Evolutionary conservation across 164 flowering plant species (phyloP).

Genomic region (Protea cynaroides): DNA sequence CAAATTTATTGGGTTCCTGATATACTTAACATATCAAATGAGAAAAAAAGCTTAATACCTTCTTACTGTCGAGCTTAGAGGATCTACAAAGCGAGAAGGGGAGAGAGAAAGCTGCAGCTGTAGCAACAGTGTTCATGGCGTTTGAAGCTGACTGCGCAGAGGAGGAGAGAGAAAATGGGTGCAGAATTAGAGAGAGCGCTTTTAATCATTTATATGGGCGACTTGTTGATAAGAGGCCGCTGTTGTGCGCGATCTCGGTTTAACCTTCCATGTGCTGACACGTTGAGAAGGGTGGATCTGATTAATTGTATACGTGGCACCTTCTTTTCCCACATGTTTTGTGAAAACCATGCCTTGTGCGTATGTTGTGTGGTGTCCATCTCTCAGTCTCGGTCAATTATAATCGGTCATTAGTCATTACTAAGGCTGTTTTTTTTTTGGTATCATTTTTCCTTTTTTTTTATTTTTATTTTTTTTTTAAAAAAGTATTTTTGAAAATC

Average conservation of each 20-base stretch:
- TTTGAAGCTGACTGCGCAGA: conserved; percentile 13
- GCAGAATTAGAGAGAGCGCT: conserved; percentile 17
- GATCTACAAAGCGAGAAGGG: conserved; percentile 40
- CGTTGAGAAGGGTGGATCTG: conserved; percentile 38
- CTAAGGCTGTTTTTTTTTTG: no score
- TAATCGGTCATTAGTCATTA: no score
- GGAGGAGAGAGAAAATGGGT: conserved; percentile 9
- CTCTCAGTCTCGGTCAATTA: no score
- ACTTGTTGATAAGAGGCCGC: conserved; percentile 62
- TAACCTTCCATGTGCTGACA: conserved; percentile 46
- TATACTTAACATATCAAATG: not conserved
- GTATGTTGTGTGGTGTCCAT: no score
- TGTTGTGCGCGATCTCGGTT: conserved; percentile 50
- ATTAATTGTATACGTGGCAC: conserved; percentile 35
- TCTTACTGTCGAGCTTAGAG: conserved; percentile 36
- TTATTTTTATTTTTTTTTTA: no score
- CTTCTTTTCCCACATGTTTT: conserved; percentile 43
- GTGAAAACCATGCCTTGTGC: not conserved
- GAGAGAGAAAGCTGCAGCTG: conserved; percentile 51
- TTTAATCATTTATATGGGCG: conserved; percentile 2
- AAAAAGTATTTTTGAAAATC: no score
- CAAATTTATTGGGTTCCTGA: not conserved
- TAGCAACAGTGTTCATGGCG: conserved; percentile 55
- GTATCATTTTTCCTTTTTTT: no score
- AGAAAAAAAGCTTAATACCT: conserved; percentile 28